Base-by-base conservation (phyloP, 768 basidiomycete genomes). In the Imleria badia region DNA sequence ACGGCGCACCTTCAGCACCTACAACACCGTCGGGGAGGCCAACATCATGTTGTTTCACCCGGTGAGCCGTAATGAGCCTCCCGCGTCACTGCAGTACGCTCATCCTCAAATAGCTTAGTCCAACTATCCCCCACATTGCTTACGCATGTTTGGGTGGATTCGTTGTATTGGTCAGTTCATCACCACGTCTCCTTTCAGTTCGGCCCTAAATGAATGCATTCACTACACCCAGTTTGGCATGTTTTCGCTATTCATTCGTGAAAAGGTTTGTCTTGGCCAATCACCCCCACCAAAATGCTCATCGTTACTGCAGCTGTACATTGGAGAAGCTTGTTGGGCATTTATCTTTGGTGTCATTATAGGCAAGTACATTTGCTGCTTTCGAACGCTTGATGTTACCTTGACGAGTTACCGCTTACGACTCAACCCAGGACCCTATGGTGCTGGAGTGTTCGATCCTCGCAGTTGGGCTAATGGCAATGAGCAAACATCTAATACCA, bases 251-350 rank as follows among this genome's bases (percentile, higher is more conserved):
- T 83, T 98, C 61, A 81, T 98, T 63, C 87, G 94, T 66, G 93
- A 95, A 76, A 85, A 81, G 76, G 89, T 87, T 49, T 40, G 75
- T 51, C 33, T 68, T n/a, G 22, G 31, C 14, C 12, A 17, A 10
- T 17, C 11, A 17, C 30, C 3, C 48, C 19, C 19, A 7, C 6
- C 13, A 9, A 11, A 35, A 39, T 48, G 13, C 57, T 70, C 42
- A 66, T 51, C 44, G 2, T 23, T 8, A 12, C 20, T 35, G 14
- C 34, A 91, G 82, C 72, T 96, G 23, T 98, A 97, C 69, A 85
- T 98, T 54, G 97, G 97, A 56, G 97, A 99, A 79, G 94, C 97
- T 14, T 91, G 90, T 60, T 91, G 92, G 84, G 94, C 96, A 1
- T 97, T 97, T 63, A 68, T 96, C 33, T 92, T 96, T 64, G 93